Evolutionary conservation across 106 monocot genomes (phyloP).

Genomic region (Phalaenopsis equestris): DNA sequence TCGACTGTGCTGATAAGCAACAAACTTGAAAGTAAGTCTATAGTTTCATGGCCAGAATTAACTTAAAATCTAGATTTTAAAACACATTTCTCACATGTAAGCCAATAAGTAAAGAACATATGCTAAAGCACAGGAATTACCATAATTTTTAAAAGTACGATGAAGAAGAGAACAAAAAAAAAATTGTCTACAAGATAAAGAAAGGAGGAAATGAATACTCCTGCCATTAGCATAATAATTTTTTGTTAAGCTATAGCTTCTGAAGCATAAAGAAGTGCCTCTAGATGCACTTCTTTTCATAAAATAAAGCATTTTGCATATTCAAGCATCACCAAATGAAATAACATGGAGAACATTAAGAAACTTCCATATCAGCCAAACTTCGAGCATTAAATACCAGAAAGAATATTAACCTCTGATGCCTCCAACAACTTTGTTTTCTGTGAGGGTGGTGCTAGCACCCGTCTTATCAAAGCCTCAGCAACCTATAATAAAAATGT

Average conservation of each 20-base stretch:
- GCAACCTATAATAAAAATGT: constrained; percentile 43
- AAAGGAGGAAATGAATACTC: too few species aligned
- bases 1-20: background rate
- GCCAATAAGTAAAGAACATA: background rate
- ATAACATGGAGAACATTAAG: background rate
- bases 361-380: constrained; percentile 1
- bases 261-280: too few species aligned
- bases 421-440: constrained; percentile 86
- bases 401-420: constrained; percentile 52
- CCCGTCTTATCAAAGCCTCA: constrained; percentile 61
- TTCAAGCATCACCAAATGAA: background rate
- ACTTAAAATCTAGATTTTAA: background rate
- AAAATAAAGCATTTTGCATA: background rate
- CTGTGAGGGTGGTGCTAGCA: constrained; percentile 72
- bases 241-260: too few species aligned
- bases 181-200: too few species aligned
- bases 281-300: too few species aligned
- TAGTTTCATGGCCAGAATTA: background rate
- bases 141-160: too few species aligned
- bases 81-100: background rate
- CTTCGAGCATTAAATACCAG: background rate
- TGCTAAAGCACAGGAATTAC: too few species aligned
- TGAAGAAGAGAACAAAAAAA: too few species aligned
- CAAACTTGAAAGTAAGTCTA: background rate
- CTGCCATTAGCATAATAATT: too few species aligned